Evolutionary conservation across 1,139 yeast genomes (phyloP), one percentile per base, ranked within the genome.

Genomic region (Saccharomycopsis hybrid): DNA sequence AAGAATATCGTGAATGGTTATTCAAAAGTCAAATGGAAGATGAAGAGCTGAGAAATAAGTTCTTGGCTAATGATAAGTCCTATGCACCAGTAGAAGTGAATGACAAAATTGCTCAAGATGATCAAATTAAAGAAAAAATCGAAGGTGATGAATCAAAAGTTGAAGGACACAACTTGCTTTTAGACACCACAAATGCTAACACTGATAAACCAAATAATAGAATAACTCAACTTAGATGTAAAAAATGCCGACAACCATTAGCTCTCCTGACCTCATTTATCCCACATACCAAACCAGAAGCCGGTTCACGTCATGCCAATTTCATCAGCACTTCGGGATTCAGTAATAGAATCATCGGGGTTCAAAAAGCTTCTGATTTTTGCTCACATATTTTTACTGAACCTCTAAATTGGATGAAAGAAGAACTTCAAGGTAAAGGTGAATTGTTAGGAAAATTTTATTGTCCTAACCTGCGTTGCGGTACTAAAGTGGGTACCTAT

Each of bases 321-420:
- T 51, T 51, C 32, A 27, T 53, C 39, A 47, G 48, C 13, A 51
- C 54, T 4, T 41, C 52, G n/a, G 52, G 47, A 2, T 13, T 46
- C 9, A 31, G 46, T 5, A 51, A 50, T 28, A 36, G 50, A n/a
- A 44, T 53, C 24, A 47, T 51, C 29, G 76, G 77, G 27, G 71
- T 74, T 25, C 74, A 77, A 55, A 72, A 71, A 39, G 90, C 83
- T 0, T 71, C 82, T 25, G 62, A 67, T 13, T 65, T 63, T 2
- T 92, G 98, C 64, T 85, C 95, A n/a, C 97, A 90, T 62, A 48
- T 48, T 18, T 53, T 53, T 58, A 72, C 80, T 11, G 97, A 92
- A 64, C 97, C 98, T 0, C 70, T 90, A 51, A 71, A 73, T 35
- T 92, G 98, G 98, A 92, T 92, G 99, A 76, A 82, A 54, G 70